Base-by-base conservation (phyloP, 2,329 filamentous ascomycete genomes). In the Phyllosticta capitalensis region DNA sequence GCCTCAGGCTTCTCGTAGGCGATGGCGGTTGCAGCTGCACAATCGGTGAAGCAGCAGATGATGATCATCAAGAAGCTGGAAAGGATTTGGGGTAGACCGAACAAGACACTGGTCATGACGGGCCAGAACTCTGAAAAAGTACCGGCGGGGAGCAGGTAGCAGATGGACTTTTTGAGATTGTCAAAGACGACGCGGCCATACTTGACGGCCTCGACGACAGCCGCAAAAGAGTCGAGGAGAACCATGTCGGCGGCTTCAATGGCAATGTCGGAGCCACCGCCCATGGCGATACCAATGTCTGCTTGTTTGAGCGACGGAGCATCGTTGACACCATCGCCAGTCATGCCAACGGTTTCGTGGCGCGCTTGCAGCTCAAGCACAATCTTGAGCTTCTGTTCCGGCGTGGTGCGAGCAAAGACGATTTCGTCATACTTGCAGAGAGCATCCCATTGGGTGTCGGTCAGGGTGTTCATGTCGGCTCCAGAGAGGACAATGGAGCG, bases 101-200 rank as follows among this genome's bases (percentile, higher is more conserved):
- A 88, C 1, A 84, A 69, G 20, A 90, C 83, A 60, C 86, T 89
- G 1, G 85, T 87, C 71, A 90, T 81, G 51, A 91, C 84, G 0
- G 88, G 87, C 87, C 71, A 82, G 71, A 91, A 87, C 68, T 91
- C 88, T 56, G 82, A 83, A 69, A 89, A 90, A n/a, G 78, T 83
- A 1, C 88, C 87, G 0, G 88, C 88, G 0, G 87, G 87, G 0
- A 90, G 77, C 2, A 90, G 76, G 67, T 90, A 90, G n/a, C 83
- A 82, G 62, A 89, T 83, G 0, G 83, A 86, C 78, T 92, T 91
- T 70, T 89, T 88, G 55, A 91, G 74, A 65, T 91, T 91, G 70
- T 90, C 86, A 71, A 88, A 91, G n/a, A 90, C 86, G 5, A 89
- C 82, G 14, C 88, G 81, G 0, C 88, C 88, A 61, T 87, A 89